phyloP scores from a whole-genome alignment of 106 monocot genomes.

The Apostasia shenzhenica region DNA sequence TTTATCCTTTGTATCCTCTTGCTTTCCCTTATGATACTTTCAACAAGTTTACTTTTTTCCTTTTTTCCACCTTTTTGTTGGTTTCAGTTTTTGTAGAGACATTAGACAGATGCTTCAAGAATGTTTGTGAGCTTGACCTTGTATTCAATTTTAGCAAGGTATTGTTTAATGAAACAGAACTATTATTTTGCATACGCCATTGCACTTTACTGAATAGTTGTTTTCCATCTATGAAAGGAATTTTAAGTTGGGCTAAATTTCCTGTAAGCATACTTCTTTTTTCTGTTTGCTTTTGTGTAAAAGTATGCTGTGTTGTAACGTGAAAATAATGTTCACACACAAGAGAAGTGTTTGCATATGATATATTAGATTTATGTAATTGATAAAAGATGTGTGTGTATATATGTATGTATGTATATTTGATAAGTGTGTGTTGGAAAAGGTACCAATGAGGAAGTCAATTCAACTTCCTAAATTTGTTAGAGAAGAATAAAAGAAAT shows the following conservation, averaged over 20 bases:
- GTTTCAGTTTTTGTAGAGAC: constrained; percentile 87
- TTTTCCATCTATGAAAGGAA: neutral
- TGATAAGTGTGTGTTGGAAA: neutral
- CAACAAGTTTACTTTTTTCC: no score
- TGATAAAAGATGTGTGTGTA: neutral
- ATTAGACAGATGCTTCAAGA: constrained; percentile 97
- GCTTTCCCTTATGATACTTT: neutral
- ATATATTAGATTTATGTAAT: neutral
- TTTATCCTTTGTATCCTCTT: neutral
- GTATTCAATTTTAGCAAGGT: constrained; percentile 98
- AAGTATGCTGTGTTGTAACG: no score
- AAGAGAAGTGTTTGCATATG: neutral
- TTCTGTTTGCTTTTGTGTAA: neutral
- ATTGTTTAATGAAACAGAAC: neutral
- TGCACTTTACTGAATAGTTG: no score
- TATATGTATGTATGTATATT: no score
- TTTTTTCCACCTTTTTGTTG: neutral
- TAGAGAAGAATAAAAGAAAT: neutral
- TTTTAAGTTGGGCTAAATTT: neutral
- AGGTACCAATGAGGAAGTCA: neutral
- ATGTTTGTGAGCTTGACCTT: constrained; percentile 92
- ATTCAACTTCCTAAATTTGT: neutral
- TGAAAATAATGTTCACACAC: no score
- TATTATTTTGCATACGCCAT: neutral
- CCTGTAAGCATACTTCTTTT: neutral